These are phyloP conservation scores for Cercis canadensis DNA, from an alignment of 306 rosid species.

Conservation along the genomic window DNA sequence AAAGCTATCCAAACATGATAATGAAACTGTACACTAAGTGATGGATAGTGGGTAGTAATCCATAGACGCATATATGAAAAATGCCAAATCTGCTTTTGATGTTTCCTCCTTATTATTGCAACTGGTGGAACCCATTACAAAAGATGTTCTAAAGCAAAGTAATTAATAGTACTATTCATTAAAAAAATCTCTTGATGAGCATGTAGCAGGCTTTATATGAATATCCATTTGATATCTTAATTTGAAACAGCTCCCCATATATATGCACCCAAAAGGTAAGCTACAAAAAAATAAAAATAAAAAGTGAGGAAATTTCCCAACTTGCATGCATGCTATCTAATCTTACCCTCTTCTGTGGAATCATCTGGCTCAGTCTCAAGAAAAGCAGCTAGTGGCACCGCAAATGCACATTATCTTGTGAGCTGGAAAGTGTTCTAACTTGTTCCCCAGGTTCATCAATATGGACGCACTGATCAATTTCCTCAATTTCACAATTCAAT, in stretches of 20 bases:
- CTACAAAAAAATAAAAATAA: neutral
- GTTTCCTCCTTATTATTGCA: too few species aligned
- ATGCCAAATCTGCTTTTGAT: too few species aligned
- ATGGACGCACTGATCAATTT: too few species aligned
- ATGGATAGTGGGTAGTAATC: neutral
- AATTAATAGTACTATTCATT: too few species aligned
- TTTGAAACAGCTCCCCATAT: neutral
- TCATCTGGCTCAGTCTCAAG: constrained; percentile 36
- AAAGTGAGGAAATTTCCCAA: constrained; percentile 36
- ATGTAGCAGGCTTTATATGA: neutral
- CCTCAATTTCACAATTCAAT: too few species aligned
- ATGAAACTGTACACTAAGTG: neutral
- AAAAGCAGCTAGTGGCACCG: constrained; percentile 27
- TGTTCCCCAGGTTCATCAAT: constrained; percentile 26
- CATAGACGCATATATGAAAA: too few species aligned
- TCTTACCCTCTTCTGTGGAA: constrained; percentile 41
- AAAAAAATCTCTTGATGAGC: constrained; percentile 2
- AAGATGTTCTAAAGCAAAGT: too few species aligned
- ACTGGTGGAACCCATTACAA: too few species aligned
- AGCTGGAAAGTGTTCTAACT: constrained; percentile 48
- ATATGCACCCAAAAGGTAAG: constrained; percentile 18
- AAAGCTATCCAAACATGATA: neutral
- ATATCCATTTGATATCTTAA: constrained; percentile 23
- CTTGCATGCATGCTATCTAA: constrained; percentile 7
- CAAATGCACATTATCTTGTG: constrained; percentile 29